Evolutionary conservation across 2,329 filamentous ascomycete genomes (phyloP).

Genomic region (Lasiodiplodia gonubiensis): DNA sequence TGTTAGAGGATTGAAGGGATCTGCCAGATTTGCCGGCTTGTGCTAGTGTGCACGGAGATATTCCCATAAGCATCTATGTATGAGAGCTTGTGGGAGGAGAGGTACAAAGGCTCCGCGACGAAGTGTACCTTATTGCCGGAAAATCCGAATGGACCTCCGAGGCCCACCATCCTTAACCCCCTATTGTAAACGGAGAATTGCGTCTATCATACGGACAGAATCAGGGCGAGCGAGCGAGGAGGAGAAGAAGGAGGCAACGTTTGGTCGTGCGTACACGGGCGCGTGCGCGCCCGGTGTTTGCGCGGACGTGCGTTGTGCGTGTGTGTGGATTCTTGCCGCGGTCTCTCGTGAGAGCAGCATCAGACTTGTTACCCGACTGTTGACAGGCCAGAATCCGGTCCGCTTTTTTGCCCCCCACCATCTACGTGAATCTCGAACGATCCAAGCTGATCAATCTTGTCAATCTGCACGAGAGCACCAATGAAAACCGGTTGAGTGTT

Average conservation of each 20-base stretch:
- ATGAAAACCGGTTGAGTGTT: conserved; percentile 3
- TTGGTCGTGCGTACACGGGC: neutral
- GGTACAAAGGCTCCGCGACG: neutral
- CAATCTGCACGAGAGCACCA: conserved; percentile 13
- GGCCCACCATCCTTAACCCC: neutral
- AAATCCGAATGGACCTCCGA: neutral
- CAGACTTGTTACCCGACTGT: neutral
- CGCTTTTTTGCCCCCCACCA: conserved; percentile 1
- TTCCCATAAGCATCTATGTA: neutral
- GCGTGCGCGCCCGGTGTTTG: neutral
- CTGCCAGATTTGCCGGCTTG: neutral
- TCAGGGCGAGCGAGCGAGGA: neutral
- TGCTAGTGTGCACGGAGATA: neutral
- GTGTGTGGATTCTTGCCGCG: neutral
- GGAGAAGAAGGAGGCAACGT: neutral
- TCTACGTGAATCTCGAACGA: conserved; percentile 23
- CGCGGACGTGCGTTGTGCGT: conserved; percentile 9
- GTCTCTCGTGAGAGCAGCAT: conserved; percentile 6
- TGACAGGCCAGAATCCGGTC: neutral
- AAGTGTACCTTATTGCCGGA: neutral
- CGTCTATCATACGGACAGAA: neutral
- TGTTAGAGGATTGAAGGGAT: neutral
- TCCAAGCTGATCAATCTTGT: conserved; percentile 16
- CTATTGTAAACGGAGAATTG: neutral
- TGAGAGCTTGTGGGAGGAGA: neutral